Percentiles rank a stretch among this genome's conserved stretches.
phyloP scores from a whole-genome alignment of 176 grass and related monocot species.

The Triticum turgidum region DNA sequence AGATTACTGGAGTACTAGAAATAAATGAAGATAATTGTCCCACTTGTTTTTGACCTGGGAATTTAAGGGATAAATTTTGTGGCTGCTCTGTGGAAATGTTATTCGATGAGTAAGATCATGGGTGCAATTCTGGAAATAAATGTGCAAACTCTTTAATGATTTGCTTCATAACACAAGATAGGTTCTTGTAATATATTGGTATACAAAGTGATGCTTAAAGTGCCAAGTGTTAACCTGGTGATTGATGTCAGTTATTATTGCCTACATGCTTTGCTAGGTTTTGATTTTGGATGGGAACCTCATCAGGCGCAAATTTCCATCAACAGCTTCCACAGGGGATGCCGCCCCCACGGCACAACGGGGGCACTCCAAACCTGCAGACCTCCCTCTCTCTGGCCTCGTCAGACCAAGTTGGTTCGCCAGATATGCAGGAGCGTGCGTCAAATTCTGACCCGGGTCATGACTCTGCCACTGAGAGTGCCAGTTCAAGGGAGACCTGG shows the following conservation, averaged over 20 bases:
- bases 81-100: not conserved
- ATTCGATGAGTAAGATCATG: not conserved
- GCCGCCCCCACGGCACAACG: conserved; percentile 44
- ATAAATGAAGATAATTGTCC: not conserved
- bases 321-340: conserved; percentile 46
- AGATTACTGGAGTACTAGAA: not conserved
- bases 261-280: conserved; percentile 23
- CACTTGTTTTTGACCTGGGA: not conserved
- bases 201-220: not conserved
- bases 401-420: conserved; percentile 52
- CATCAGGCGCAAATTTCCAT: conserved; percentile 61
- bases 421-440: conserved; percentile 56
- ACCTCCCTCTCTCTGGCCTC: conserved; percentile 73
- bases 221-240: not conserved
- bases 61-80: not conserved
- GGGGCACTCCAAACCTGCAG: conserved; percentile 27
- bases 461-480: conserved; percentile 74
- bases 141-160: not conserved
- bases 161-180: not conserved
- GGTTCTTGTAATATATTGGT: not conserved
- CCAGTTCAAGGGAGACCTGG: conserved; percentile 69
- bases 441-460: conserved; percentile 67
- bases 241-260: not conserved
- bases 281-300: conserved; percentile 54
- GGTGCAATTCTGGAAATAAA: not conserved